Evolutionary conservation across 1,284 basidiomycete genomes (phyloP).

Genomic region (Tylopilus sp.): DNA sequence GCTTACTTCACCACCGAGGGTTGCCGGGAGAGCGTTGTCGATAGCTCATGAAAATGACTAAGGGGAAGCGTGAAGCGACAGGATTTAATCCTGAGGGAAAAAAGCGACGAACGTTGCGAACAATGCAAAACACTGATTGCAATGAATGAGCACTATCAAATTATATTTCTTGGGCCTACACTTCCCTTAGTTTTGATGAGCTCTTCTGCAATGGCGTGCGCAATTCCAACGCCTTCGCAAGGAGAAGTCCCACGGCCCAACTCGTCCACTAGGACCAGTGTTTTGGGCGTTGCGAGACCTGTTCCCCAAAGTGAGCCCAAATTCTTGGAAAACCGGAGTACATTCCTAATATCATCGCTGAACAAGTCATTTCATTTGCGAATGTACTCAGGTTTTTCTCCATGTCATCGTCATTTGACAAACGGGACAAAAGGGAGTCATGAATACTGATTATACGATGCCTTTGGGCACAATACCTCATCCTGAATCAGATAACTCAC

Average conservation of each 20-base stretch:
- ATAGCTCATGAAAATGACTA: conserved; percentile 72
- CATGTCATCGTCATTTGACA: conserved; percentile 91
- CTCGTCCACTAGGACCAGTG: conserved; percentile 87
- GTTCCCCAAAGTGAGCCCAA: neutral
- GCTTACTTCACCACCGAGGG: conserved; percentile 71
- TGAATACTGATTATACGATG: conserved; percentile 52
- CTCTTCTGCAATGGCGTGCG: conserved; percentile 89
- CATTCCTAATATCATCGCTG: conserved; percentile 81
- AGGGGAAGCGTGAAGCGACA: neutral
- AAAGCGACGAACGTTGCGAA: conserved; percentile 73
- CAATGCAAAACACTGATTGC: conserved; percentile 72
- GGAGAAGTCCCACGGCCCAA: conserved; percentile 87
- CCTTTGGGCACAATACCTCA: neutral
- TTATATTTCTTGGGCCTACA: neutral
- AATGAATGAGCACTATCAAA: conserved; percentile 1
- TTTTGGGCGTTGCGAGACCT: conserved; percentile 73
- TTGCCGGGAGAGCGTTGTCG: conserved; percentile 65
- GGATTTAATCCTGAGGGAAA: neutral
- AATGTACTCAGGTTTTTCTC: conserved; percentile 90
- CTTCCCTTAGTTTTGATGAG: conserved; percentile 71
- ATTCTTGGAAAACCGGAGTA: neutral
- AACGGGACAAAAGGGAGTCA: conserved; percentile 77
- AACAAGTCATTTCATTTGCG: conserved; percentile 87
- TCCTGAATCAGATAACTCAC: conserved; percentile 33
- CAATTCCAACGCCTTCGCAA: conserved; percentile 82